Evolutionary conservation across 495 filamentous ascomycete genomes (phyloP).

Genomic region (Xanthoparmelia taractica): DNA sequence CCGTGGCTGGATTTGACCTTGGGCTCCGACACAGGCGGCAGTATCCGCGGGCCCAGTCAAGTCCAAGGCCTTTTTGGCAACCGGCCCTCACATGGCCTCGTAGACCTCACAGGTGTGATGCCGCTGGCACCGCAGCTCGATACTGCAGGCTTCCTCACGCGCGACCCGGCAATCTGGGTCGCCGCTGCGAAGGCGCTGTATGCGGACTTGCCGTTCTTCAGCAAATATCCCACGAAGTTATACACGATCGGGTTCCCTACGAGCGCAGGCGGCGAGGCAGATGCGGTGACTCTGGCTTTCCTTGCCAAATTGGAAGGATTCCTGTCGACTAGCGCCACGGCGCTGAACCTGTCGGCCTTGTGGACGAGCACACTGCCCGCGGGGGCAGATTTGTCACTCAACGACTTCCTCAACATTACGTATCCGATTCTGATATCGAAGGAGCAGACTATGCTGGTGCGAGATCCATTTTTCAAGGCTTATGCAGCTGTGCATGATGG

Average conservation of each 20-base stretch:
- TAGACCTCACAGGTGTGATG: constrained; percentile 39
- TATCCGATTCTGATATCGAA: constrained; percentile 46
- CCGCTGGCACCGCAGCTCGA: constrained; percentile 41
- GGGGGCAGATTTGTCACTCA: constrained; percentile 24
- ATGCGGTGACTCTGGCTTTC: constrained; percentile 33
- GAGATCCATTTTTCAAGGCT: constrained; percentile 45
- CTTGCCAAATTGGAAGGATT: constrained; percentile 38
- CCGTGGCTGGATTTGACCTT: constrained; percentile 50
- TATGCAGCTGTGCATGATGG: constrained; percentile 31
- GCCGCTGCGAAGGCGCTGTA: constrained; percentile 41
- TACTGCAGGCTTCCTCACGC: constrained; percentile 33
- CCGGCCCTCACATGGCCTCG: constrained; percentile 42
- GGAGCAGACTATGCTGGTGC: constrained; percentile 43
- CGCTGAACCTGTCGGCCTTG: constrained; percentile 31
- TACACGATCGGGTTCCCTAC: constrained; percentile 34
- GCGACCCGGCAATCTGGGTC: constrained; percentile 42
- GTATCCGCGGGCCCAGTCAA: constrained; percentile 41
- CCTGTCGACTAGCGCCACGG: constrained; percentile 30
- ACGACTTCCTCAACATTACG: constrained; percentile 36
- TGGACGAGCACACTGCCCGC: constrained; percentile 39
- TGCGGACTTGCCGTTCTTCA: constrained; percentile 36
- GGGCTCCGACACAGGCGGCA: constrained; percentile 44
- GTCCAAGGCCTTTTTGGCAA: constrained; percentile 45
- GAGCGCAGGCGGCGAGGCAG: constrained; percentile 26
- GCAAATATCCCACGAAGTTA: constrained; percentile 40